These are phyloP conservation scores for Aspergillus novofumigatus DNA, from an alignment of 2,329 filamentous ascomycete species.

Conservation along the genomic window DNA sequence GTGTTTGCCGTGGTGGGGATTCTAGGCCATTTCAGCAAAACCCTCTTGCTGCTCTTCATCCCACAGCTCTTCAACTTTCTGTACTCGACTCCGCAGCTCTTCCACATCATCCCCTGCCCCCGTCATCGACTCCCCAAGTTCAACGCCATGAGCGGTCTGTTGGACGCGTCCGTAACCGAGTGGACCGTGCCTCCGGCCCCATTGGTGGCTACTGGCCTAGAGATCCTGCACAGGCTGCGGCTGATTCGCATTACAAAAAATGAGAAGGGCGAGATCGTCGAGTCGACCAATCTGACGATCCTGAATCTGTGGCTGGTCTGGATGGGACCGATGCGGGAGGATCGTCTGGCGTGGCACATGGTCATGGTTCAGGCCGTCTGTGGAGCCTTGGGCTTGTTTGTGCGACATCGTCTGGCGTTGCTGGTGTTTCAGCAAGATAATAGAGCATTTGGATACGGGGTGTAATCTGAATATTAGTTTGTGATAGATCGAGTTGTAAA, in stretches of 20 bases:
- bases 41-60: slow-evolving; percentile 80
- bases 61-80: slow-evolving; percentile 96
- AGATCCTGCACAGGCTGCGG: slow-evolving; percentile 62
- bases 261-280: slow-evolving; percentile 64
- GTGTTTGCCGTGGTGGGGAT: slow-evolving; percentile 97
- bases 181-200: slow-evolving; percentile 69
- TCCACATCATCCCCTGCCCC: slow-evolving; percentile 84
- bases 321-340: slow-evolving; percentile 86
- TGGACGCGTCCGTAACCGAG: slow-evolving; percentile 80
- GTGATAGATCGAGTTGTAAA: not conserved
- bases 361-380: slow-evolving; percentile 70
- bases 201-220: slow-evolving; percentile 60
- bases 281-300: slow-evolving; percentile 87
- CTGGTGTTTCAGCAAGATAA: slow-evolving; percentile 92
- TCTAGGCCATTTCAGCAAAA: slow-evolving; percentile 96
- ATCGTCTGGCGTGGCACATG: slow-evolving; percentile 74
- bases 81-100: slow-evolving; percentile 89
- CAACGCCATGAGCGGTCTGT: slow-evolving; percentile 75
- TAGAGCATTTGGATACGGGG: slow-evolving; percentile 24
- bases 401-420: slow-evolving; percentile 79
- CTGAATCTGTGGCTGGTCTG: slow-evolving; percentile 95
- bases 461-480: not conserved
- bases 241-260: slow-evolving; percentile 67
- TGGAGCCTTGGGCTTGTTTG: slow-evolving; percentile 78
- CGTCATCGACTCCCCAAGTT: slow-evolving; percentile 87